A percentile compares a stretch with the other conserved stretches of the same genome.
phyloP scores from a whole-genome alignment of 768 basidiomycete species.

The Strobilomyces confusus region DNA sequence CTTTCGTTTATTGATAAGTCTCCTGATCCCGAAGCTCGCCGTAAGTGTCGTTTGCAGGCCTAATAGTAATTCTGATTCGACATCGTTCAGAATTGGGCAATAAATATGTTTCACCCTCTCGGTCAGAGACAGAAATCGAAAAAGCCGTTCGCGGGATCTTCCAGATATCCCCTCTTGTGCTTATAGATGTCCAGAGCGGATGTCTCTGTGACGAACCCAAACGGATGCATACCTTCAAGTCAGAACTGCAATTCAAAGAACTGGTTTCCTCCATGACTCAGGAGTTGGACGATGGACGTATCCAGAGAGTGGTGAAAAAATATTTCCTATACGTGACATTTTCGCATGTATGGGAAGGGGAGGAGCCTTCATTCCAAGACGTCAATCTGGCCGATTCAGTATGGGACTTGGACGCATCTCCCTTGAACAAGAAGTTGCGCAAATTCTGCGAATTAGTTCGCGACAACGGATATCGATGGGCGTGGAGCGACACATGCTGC shows the following conservation, averaged over 20 bases:
- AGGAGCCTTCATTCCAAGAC: too few species aligned
- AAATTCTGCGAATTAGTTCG: neutral
- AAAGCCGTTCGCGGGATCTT: neutral
- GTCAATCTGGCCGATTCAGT: neutral
- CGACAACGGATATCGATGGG: neutral
- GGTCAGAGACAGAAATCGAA: neutral
- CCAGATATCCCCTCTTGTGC: neutral
- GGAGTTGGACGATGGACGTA: slow-evolving; percentile 2
- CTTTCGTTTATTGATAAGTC: neutral
- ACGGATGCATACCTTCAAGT: neutral
- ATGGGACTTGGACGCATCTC: neutral
- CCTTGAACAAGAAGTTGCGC: slow-evolving; percentile 1
- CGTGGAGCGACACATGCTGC: too few species aligned
- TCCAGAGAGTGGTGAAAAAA: neutral
- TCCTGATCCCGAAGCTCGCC: neutral
- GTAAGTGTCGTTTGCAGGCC: neutral
- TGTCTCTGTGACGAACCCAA: neutral
- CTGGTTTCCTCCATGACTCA: too few species aligned
- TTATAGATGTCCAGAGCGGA: neutral
- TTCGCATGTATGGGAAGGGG: too few species aligned
- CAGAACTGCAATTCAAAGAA: neutral
- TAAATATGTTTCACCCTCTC: neutral
- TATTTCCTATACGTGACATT: slow-evolving; percentile 10
- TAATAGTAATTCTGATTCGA: neutral
- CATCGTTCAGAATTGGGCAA: neutral